phyloP scores from a whole-genome alignment of 306 rosid species.

The Casuarina equisetifolia region DNA sequence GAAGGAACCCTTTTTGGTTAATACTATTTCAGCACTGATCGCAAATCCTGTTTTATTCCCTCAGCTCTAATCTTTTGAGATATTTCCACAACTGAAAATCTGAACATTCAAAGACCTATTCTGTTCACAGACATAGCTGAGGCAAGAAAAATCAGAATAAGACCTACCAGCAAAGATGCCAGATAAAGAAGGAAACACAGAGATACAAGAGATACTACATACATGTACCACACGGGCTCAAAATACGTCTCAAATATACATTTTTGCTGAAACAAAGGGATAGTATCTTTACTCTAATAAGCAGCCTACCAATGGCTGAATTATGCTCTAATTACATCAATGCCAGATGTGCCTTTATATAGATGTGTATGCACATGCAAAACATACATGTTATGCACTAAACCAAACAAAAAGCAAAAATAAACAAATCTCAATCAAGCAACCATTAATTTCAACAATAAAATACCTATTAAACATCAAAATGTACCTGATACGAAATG shows the following conservation, averaged over 20 bases:
- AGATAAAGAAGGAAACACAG: not conserved
- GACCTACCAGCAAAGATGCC: not conserved
- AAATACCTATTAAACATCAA: not conserved
- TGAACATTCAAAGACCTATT: not conserved
- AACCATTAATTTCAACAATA: not conserved
- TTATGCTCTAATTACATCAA: not conserved
- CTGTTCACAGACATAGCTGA: not conserved
- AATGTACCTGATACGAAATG: not conserved
- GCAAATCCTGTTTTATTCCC: not conserved
- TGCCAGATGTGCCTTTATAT: not conserved
- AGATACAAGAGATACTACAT: not conserved
- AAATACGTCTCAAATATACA: not conserved
- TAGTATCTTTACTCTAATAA: not conserved
- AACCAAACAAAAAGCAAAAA: not conserved
- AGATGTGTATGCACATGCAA: too few species aligned
- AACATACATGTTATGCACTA: not conserved
- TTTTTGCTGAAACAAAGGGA: not conserved
- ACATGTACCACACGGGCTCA: not conserved
- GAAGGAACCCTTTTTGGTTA: not conserved
- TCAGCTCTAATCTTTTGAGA: not conserved
- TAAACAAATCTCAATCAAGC: not conserved
- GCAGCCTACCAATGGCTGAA: not conserved
- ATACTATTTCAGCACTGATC: not conserved
- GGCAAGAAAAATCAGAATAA: not conserved
- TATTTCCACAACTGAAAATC: not conserved